phyloP scores from a whole-genome alignment of 495 filamentous ascomycete species.

The Letharia lupina region DNA sequence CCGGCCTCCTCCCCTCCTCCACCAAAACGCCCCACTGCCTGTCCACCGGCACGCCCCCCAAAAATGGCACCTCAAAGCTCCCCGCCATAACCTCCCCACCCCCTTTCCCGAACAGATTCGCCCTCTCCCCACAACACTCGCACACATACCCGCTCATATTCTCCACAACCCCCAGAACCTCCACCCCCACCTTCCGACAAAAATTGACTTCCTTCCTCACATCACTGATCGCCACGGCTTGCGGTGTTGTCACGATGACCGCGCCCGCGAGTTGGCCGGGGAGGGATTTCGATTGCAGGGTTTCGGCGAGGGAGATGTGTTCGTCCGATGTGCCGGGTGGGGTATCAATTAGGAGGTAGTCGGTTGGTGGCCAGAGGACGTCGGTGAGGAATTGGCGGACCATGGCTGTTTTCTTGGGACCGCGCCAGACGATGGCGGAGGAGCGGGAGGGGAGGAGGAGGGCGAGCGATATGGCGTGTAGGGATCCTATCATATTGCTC shows the following conservation, averaged over 20 bases:
- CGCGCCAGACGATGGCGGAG: constrained; percentile 93
- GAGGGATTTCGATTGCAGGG: constrained; percentile 50
- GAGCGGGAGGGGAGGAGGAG: constrained; percentile 76
- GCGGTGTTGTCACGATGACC: constrained; percentile 91
- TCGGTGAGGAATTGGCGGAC: constrained; percentile 90
- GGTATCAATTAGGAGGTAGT: constrained; percentile 91
- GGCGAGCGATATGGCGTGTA: constrained; percentile 86
- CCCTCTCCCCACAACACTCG: constrained; percentile 88
- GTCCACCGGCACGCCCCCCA: constrained; percentile 87
- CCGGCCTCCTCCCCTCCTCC: constrained; percentile 48
- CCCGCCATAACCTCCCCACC: constrained; percentile 84
- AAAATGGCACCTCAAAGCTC: constrained; percentile 74
- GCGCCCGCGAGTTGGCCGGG: constrained; percentile 55
- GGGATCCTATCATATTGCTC: constrained; percentile 43
- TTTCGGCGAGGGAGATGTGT: constrained; percentile 90
- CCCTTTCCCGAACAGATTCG: constrained; percentile 82
- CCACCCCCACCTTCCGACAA: constrained; percentile 75
- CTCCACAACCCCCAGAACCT: constrained; percentile 82
- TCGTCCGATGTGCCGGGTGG: constrained; percentile 95
- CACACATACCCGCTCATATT: constrained; percentile 98
- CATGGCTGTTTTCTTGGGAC: constrained; percentile 99
- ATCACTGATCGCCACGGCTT: constrained; percentile 86
- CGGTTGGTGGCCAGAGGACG: constrained; percentile 77
- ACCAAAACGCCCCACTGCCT: constrained; percentile 58
- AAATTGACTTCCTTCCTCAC: constrained; percentile 97